These are phyloP conservation scores for Fusarium newnesense DNA, from an alignment of 2,329 filamentous ascomycete species.

Conservation along the genomic window DNA sequence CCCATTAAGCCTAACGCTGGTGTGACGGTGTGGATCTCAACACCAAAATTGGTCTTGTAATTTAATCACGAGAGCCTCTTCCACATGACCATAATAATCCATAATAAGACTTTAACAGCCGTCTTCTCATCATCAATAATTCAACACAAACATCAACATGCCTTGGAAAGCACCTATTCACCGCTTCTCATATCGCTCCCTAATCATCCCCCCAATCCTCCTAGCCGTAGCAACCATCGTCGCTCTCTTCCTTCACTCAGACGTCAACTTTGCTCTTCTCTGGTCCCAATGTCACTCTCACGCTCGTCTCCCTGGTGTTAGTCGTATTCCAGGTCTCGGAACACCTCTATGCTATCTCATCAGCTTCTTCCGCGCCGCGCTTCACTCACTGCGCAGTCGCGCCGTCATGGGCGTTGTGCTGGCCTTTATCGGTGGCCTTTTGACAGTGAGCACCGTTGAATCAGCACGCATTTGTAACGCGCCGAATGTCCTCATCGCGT, in stretches of 20 bases:
- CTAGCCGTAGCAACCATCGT: conserved; percentile 56
- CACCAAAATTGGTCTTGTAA: conserved; percentile 19
- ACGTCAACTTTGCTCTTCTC: conserved; percentile 63
- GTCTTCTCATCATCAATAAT: rapidly evolving
- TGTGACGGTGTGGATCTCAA: conserved; percentile 24
- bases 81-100: conserved; percentile 19
- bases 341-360: conserved; percentile 61
- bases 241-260: conserved; percentile 57
- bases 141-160: conserved; percentile 7
- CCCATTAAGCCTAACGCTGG: conserved; percentile 21
- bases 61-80: conserved; percentile 34
- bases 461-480: conserved; percentile 57
- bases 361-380: conserved; percentile 59
- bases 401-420: conserved; percentile 56
- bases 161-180: conserved; percentile 58
- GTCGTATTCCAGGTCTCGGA: conserved; percentile 57
- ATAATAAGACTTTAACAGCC: background rate
- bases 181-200: conserved; percentile 62
- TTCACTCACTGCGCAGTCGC: conserved; percentile 53
- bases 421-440: conserved; percentile 57
- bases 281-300: conserved; percentile 64
- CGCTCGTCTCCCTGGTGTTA: conserved; percentile 56
- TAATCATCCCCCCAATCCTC: conserved; percentile 60
- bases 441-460: conserved; percentile 62
- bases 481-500: conserved; percentile 49